These are phyloP conservation scores for Schizonepeta tenuifolia DNA, from an alignment of 257 asterid genomes.

Conservation along the genomic window DNA sequence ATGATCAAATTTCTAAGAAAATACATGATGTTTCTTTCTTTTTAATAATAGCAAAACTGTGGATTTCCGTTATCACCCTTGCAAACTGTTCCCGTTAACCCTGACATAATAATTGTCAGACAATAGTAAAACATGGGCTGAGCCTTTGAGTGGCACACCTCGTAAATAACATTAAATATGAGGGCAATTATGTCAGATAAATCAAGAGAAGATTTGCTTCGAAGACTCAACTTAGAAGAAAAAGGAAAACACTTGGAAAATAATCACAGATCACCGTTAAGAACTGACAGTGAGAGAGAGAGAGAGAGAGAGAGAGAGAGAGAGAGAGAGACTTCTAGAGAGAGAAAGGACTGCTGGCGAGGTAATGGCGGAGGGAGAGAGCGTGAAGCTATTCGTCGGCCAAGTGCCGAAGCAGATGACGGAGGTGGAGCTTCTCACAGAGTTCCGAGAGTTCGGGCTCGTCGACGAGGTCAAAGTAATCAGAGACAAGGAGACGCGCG, in stretches of 20 bases:
- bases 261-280: constrained; percentile 32
- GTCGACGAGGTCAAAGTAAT: constrained; percentile 92
- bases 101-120: not conserved
- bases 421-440: constrained; percentile 71
- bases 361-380: constrained; percentile 89
- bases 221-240: constrained; percentile 43
- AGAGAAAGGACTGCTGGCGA: constrained; percentile 22
- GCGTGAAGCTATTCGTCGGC: constrained; percentile 97
- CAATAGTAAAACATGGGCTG: not conserved
- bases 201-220: constrained; percentile 45
- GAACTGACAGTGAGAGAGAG: constrained; percentile 12
- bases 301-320: not conserved
- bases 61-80: too few relatives aligned
- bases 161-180: constrained; percentile 34
- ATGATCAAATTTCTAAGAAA: too few relatives aligned
- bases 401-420: constrained; percentile 95
- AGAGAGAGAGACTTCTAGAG: constrained; percentile 22
- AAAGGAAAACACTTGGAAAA: constrained; percentile 20
- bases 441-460: constrained; percentile 69
- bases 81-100: too few relatives aligned
- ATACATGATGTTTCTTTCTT: too few relatives aligned
- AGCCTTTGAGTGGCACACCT: constrained; percentile 49
- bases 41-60: too few relatives aligned
- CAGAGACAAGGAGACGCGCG: constrained; percentile 86
- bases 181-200: constrained; percentile 33